Evolutionary conservation across 2,329 filamentous ascomycete species (phyloP).

Genomic region (Nemania diffusa): DNA sequence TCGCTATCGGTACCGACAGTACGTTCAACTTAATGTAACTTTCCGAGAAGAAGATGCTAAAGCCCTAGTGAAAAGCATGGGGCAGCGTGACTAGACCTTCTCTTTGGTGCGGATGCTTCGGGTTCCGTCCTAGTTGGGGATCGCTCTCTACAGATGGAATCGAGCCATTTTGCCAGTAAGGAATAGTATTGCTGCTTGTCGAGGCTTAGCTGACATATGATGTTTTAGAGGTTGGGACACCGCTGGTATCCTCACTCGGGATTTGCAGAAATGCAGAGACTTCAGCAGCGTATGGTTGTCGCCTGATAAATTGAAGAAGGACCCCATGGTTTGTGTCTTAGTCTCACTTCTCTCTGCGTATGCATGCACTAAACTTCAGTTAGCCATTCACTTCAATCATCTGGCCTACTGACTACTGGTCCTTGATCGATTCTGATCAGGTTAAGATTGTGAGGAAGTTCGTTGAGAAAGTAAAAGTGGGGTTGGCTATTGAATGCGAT

Average conservation of each 20-base stretch:
- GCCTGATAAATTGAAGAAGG: not conserved
- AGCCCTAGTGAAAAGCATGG: not conserved
- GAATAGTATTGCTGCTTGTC: not conserved
- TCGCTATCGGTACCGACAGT: not conserved
- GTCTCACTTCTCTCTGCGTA: not conserved
- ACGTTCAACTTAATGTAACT: not conserved
- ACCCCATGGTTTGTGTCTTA: not conserved
- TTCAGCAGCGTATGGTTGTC: not conserved
- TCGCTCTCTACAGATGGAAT: not conserved
- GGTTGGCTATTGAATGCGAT: not conserved
- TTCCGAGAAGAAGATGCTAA: not conserved
- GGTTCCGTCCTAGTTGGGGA: conserved; percentile 3
- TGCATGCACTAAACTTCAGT: not conserved
- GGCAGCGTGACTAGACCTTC: not conserved
- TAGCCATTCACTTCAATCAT: conserved; percentile 3
- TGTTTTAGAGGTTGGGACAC: not conserved
- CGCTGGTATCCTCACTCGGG: not conserved
- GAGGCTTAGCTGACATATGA: not conserved
- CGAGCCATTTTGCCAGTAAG: conserved; percentile 2
- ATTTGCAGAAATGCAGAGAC: not conserved
- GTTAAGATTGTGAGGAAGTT: not conserved
- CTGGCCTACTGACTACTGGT: conserved; percentile 6
- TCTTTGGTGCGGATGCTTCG: not conserved
- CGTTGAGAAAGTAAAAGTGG: not conserved
- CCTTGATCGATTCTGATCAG: not conserved